Percentiles rank a stretch among this genome's conserved stretches.
Conservation (phyloP, 495 filamentous ascomycete species). For the Astrocystis sublimbata region DNA sequence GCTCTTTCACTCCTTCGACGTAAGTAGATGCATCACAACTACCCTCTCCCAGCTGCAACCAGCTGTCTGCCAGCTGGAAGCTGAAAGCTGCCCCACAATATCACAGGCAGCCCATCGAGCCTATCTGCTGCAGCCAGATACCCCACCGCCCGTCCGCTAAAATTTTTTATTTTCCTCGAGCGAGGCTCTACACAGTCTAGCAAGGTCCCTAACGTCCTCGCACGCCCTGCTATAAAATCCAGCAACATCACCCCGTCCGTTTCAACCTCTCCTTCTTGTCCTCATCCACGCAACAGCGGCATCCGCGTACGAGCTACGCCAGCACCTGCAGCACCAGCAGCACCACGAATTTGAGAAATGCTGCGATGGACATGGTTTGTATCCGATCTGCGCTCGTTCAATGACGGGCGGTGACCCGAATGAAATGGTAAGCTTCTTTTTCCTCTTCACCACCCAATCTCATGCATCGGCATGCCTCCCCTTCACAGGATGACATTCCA, state of each 20-base stretch:
- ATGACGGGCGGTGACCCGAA: neutral
- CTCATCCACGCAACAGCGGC: too few relatives aligned
- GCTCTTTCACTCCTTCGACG: too few relatives aligned
- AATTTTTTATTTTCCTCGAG: slow-evolving; percentile 20
- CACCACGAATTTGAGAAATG: too few relatives aligned
- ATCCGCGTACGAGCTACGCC: too few relatives aligned
- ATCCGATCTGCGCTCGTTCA: neutral
- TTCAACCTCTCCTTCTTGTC: neutral
- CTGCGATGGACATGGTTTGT: too few relatives aligned
- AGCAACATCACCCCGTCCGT: too few relatives aligned
- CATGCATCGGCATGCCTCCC: slow-evolving; percentile 22
- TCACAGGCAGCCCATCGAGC: neutral
- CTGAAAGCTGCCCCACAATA: neutral
- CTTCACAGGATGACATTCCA: slow-evolving; percentile 78
- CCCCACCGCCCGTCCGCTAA: neutral
- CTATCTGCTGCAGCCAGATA: neutral
- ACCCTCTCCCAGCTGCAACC: too few relatives aligned
- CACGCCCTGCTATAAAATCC: slow-evolving; percentile 11
- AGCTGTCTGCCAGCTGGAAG: neutral
- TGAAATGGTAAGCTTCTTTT: slow-evolving; percentile 4
- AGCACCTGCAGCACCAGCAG: too few relatives aligned
- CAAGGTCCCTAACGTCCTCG: neutral
- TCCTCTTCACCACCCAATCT: neutral
- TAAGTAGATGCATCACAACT: too few relatives aligned
- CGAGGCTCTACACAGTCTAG: slow-evolving; percentile 28